Percentiles rank a stretch among this genome's conserved stretches.
phyloP scores from a whole-genome alignment of 352 stramenopile genomes.

The Globisporangium canariense region DNA sequence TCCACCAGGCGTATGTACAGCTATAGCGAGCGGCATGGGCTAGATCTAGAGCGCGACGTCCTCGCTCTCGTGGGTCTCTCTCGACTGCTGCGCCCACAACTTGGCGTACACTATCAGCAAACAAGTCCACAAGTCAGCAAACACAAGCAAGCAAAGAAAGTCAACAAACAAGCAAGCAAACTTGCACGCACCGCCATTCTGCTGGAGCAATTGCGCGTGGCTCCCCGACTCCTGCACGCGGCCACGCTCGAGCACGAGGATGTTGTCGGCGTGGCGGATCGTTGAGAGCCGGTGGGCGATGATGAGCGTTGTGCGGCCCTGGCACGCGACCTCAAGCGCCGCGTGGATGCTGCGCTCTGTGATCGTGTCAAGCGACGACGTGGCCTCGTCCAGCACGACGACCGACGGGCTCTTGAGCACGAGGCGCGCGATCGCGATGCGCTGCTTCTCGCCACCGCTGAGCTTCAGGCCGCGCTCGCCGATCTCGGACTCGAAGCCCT shows the following conservation, averaged over 20 bases:
- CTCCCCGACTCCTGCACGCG: slow-evolving; percentile 47
- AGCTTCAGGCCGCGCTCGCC: slow-evolving; percentile 78
- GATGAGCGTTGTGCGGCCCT: slow-evolving; percentile 66
- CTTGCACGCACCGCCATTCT: slow-evolving; percentile 33
- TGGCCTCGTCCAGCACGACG: slow-evolving; percentile 81
- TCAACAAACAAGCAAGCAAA: background rate
- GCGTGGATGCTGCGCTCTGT: slow-evolving; percentile 74
- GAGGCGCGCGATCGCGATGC: slow-evolving; percentile 73
- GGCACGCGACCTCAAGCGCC: slow-evolving; percentile 44
- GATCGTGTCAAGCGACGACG: slow-evolving; percentile 69
- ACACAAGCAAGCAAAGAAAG: background rate
- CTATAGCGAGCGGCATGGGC: background rate
- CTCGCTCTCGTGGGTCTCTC: slow-evolving; percentile 16
- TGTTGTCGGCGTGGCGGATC: slow-evolving; percentile 63
- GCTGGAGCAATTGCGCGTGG: slow-evolving; percentile 37
- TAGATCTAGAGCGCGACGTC: background rate
- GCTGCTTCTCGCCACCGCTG: slow-evolving; percentile 80
- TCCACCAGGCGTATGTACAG: background rate
- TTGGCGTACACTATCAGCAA: slow-evolving; percentile 29
- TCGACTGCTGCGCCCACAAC: slow-evolving; percentile 42
- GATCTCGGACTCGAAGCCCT: slow-evolving; percentile 90
- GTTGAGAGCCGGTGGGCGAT: slow-evolving; percentile 85
- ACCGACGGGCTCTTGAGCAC: slow-evolving; percentile 77
- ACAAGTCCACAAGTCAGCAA: background rate
- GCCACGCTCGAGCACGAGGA: slow-evolving; percentile 59